Base-by-base conservation (phyloP, 306 rosid genomes). In the Quercus suber region DNA sequence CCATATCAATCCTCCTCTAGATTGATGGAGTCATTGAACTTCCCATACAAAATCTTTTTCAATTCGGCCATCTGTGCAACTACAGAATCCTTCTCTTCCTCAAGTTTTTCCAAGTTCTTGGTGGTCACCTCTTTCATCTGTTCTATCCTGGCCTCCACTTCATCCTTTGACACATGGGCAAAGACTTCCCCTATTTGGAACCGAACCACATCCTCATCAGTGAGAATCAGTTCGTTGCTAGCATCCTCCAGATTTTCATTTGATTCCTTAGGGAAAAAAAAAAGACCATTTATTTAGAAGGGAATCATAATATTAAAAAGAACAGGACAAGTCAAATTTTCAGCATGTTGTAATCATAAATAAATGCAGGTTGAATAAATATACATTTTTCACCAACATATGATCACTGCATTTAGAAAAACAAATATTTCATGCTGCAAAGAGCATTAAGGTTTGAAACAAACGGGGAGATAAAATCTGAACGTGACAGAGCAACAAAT, bases 1-100 rank as follows among this genome's bases (percentile, higher is more conserved):
- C 73, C 59, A 67, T 17, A 78, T 73, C 84, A 95, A 49, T 95
- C 98, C 87, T 95, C 99, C 86, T 95, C 98, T 58, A 95, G 97
- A 90, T 95, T 95, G 85, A 95, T 95, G 15, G 99, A 95, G 77
- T 95, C 99, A 64, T 93, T 89, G 92, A 95, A 92, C 86, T 95
- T 95, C 12, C 89, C 97, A 20, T 95, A 95, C 87, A 95, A 75
- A 74, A 93, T 84, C 84, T 83, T 84, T 93, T 95, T 93, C 87
- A 93, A 81, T 73, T 89, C 92, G 18, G 87, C 67, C 97, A 95
- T 95, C 88, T 95, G 96, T 69, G 91, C 89, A 52, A 93, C 76
- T 53, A 95, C 69, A 18, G 92, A 86, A 21, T 80, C 84, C 88
- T 88, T 95, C 89, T 93, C 97, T 81, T 80, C 93, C 70, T 85